Conservation (phyloP, 371 early-diverging fungal genomes). For the Circinella umbellata region DNA sequence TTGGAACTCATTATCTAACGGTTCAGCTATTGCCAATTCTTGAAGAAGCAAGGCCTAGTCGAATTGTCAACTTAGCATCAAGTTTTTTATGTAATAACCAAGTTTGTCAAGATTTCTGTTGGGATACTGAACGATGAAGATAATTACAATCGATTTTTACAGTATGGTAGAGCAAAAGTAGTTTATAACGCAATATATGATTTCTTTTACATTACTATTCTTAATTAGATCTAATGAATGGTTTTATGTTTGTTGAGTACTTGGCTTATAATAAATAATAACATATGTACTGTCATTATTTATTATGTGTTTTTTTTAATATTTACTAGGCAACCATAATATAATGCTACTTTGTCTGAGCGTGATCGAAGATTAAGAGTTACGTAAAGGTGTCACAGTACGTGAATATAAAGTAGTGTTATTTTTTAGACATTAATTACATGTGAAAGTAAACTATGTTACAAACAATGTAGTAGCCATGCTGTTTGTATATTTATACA, state of each 20-base stretch:
- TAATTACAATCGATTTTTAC: constrained; percentile 21
- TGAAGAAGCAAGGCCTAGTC: constrained; percentile 52
- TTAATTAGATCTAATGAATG: no score
- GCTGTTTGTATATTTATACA: neutral
- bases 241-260: no score
- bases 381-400: neutral
- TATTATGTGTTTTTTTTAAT: no score
- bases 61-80: constrained; percentile 64
- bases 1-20: constrained; percentile 80
- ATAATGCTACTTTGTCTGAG: neutral
- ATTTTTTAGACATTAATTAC: no score
- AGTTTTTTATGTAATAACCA: constrained; percentile 33
- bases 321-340: no score
- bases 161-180: constrained; percentile 31
- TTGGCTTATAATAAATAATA: no score
- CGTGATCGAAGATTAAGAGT: neutral
- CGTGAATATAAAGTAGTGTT: neutral
- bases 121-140: constrained; percentile 49
- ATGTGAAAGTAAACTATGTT: neutral
- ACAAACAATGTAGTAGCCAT: neutral
- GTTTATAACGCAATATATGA: constrained; percentile 13
- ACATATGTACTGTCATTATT: no score
- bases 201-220: constrained; percentile 38
- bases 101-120: constrained; percentile 27
- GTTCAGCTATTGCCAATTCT: constrained; percentile 65